phyloP scores from a whole-genome alignment of 495 filamentous ascomycete species.

The Aspergillus hancockii region DNA sequence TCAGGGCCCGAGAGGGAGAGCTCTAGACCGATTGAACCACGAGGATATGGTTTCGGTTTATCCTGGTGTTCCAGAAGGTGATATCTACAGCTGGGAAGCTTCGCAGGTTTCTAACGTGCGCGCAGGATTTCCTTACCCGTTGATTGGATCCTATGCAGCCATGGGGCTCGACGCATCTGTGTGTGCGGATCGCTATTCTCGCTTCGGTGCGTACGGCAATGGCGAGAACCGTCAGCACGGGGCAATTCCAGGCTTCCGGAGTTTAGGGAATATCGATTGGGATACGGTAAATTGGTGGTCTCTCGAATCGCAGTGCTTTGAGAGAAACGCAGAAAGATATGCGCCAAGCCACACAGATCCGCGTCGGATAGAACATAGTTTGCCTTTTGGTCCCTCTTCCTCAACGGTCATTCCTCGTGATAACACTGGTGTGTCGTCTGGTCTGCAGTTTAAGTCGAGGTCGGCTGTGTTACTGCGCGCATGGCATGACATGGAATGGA shows the following conservation, averaged over 20 bases:
- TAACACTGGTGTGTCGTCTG: no score
- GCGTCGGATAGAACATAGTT: background rate
- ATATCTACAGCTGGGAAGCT: background rate
- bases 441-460: constrained; percentile 26
- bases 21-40: constrained; percentile 40
- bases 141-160: constrained; percentile 51
- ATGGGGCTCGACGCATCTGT: constrained; percentile 46
- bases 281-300: constrained; percentile 67
- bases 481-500: constrained; percentile 65
- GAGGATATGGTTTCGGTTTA: constrained; percentile 52
- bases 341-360: background rate
- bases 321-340: constrained; percentile 64
- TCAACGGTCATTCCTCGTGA: background rate
- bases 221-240: constrained; percentile 34
- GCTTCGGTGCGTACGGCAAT: constrained; percentile 55
- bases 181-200: constrained; percentile 56
- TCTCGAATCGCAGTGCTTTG: constrained; percentile 64
- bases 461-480: constrained; percentile 69
- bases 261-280: constrained; percentile 55
- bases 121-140: constrained; percentile 38
- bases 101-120: background rate
- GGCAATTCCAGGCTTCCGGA: constrained; percentile 21
- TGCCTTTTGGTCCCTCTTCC: no score
- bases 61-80: constrained; percentile 32
- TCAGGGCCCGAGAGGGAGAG: constrained; percentile 46